Evolutionary conservation across 1,139 yeast genomes (phyloP), one percentile per base, ranked within the genome.

Genomic region (Pichia sp.): DNA sequence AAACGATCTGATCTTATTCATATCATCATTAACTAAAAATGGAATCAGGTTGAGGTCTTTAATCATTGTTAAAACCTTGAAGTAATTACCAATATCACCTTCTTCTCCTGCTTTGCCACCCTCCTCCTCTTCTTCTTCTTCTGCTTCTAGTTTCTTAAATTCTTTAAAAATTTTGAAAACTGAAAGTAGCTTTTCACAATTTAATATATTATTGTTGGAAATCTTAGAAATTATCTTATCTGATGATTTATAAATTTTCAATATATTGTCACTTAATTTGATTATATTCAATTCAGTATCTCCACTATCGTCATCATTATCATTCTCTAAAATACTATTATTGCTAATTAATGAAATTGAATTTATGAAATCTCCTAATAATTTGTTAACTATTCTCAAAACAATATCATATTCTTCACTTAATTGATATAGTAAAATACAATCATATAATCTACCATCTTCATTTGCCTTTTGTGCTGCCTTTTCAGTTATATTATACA

Each of bases 381-480:
- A 71, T 62, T 81, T 80, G 70, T 89, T 91, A 56, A 91, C 80
- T 55, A 89, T 78, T 0, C 78, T 69, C 16, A 91, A 79, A n/a
- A 89, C 98, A 31, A 88, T 84, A 64, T 87, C 87, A 67, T 85
- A 87, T 62, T 91, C 96, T 69, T 88, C 95, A 51, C 96, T 81
- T 57, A 91, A 77, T 70, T 91, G 96, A 66, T 88, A 93, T 53
- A 93, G 74, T 52, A 88, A 73, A 53, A 95, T 79, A 13, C 98
- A 89, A 66, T 95, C 98, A 56, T 87, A 81, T 6, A 84, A 76
- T 62, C 96, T 78, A 4, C 98, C 98, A 65, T 90, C 98, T 60
- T 89, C 95, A 64, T 88, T 95, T 33, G 98, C 96, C 60, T 81
- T 83, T 49, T 77, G 75, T 2, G 98, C 98, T 30, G 96, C 90